These are phyloP conservation scores for Ballota nigra DNA, from an alignment of 257 asterid genomes.

Conservation along the genomic window DNA sequence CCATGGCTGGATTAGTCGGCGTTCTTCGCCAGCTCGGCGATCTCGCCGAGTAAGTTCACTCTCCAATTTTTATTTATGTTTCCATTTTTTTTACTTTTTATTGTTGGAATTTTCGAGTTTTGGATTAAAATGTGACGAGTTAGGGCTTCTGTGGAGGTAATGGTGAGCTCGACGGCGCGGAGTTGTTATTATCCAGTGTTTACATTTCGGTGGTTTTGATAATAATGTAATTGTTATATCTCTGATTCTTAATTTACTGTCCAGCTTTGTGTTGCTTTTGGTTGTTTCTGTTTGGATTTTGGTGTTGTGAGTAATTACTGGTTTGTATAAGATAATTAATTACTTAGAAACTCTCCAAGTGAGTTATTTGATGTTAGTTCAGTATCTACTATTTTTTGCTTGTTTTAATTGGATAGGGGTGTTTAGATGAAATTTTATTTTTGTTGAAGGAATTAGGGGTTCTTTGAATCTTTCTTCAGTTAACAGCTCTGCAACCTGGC, in stretches of 20 bases:
- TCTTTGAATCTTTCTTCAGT: neutral
- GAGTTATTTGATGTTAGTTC: slow-evolving; percentile 22
- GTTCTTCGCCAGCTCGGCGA: slow-evolving; percentile 97
- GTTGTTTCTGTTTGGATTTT: slow-evolving; percentile 22
- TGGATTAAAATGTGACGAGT: slow-evolving; percentile 6
- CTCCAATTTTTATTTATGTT: neutral
- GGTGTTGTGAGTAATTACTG: slow-evolving; percentile 1
- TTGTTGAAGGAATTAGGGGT: slow-evolving; percentile 24
- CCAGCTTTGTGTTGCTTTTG: neutral
- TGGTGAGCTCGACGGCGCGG: slow-evolving; percentile 1
- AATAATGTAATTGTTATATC: neutral
- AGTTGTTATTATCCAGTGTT: neutral
- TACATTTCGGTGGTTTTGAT: neutral
- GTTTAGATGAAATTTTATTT: neutral
- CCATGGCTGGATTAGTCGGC: slow-evolving; percentile 99
- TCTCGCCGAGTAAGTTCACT: slow-evolving; percentile 77
- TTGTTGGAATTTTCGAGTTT: neutral
- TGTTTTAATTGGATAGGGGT: slow-evolving; percentile 11
- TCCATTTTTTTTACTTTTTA: neutral
- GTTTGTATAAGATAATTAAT: neutral
- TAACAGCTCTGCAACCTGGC: neutral
- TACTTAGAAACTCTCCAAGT: slow-evolving; percentile 46
- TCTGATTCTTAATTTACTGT: neutral
- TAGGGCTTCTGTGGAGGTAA: slow-evolving; percentile 14
- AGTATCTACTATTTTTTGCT: neutral